Base-by-base conservation (phyloP, 306 rosid species). In the Quercus variabilis region DNA sequence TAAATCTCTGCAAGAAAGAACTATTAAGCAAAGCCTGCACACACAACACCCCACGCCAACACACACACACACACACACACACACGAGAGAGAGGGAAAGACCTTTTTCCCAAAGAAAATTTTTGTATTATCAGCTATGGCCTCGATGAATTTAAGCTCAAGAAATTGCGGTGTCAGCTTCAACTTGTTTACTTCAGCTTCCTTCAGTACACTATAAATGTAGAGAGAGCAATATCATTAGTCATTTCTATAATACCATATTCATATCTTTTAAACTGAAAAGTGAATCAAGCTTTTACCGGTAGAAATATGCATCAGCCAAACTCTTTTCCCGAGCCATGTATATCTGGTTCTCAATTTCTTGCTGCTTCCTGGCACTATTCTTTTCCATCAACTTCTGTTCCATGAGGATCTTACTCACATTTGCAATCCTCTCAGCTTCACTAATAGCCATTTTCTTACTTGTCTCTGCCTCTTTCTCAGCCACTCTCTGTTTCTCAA, bases 81-180 rank as follows among this genome's bases (percentile, higher is more conserved):
- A 31, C 5, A 31, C 35, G 0, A 31, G 74, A 55, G 30, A 74
- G 73, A 74, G 54, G 25, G 76, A 65, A 31, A 72, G 73, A 88
- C 99, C 99, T 95, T 95, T 43, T 95, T 96, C 25, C 99, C 99
- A 33, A 95, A 93, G 94, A 95, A 95, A 76, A 95, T 95, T 79
- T 92, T 91, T 2, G 98, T 93, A 52, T 95, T 95, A 74, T 85
- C 84, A 73, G 99, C 92, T 38, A 95, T 91, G 81, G 97, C 89
- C 78, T 95, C 91, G 1, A 92, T 93, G 70, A 90, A 95, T 77
- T 73, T 91, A 3, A 95, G 95, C 92, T 95, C 92, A 3, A 95
- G 97, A 86, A 90, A 95, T 58, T 95, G 89, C 1, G 98, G 97
- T 51, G 99, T 92, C 31, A 95, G 96, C 92, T 93, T 95, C 92